Percentiles rank a stretch among this genome's conserved stretches.
These are phyloP conservation scores for Pseudotulostoma volvatum DNA, from an alignment of 495 filamentous ascomycete species.

Conservation along the genomic window DNA sequence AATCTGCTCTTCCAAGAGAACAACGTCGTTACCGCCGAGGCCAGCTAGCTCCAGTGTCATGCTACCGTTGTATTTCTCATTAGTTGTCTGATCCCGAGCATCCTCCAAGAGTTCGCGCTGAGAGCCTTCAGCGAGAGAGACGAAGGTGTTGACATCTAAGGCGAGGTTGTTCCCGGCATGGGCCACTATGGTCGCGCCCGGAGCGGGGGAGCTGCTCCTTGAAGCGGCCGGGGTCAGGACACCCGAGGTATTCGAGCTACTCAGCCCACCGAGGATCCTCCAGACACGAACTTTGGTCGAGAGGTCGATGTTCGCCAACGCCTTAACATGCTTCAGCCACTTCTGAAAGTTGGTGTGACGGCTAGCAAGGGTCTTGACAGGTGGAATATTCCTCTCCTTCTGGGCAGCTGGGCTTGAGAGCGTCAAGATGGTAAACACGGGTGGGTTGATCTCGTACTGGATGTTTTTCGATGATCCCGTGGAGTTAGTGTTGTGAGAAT, in stretches of 20 bases:
- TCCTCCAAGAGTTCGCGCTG: conserved; percentile 55
- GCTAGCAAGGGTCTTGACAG: conserved; percentile 49
- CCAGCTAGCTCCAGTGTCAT: conserved; percentile 46
- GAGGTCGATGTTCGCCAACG: conserved; percentile 41
- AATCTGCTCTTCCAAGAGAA: conserved; percentile 68
- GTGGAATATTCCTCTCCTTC: conserved; percentile 40
- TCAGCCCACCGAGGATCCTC: conserved; percentile 43
- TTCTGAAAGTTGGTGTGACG: conserved; percentile 47
- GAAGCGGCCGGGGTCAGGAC: conserved; percentile 44
- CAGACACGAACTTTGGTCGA: conserved; percentile 65
- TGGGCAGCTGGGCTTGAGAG: conserved; percentile 35
- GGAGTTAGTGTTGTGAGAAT: conserved; percentile 57
- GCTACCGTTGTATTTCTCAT: conserved; percentile 61
- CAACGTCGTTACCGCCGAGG: conserved; percentile 46
- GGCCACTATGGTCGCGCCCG: conserved; percentile 23
- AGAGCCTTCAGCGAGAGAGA: conserved; percentile 43
- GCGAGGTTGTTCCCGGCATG: conserved; percentile 48
- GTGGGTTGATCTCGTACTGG: conserved; percentile 70
- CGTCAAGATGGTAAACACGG: conserved; percentile 73
- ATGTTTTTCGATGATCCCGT: conserved; percentile 44
- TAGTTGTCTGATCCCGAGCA: conserved; percentile 52
- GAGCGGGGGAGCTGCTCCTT: conserved; percentile 34
- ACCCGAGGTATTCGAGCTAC: conserved; percentile 26
- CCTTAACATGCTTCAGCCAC: conserved; percentile 62
- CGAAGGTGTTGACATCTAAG: conserved; percentile 56